phyloP scores from a whole-genome alignment of 106 monocot genomes.

The Dendrobium catenatum region DNA sequence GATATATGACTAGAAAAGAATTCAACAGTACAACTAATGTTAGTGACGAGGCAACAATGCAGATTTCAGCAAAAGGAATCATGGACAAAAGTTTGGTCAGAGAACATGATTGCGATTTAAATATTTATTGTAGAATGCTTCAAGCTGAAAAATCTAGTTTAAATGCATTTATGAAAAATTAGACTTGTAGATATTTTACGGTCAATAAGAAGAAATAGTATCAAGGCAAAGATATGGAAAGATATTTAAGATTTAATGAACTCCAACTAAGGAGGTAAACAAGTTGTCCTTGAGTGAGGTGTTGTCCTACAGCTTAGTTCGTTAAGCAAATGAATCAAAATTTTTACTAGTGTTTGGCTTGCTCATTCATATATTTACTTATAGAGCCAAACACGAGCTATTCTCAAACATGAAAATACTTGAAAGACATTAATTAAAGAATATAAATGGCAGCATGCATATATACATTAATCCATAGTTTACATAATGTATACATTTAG shows the following conservation, averaged over 20 bases:
- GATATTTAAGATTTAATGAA: neutral
- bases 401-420: neutral
- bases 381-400: neutral
- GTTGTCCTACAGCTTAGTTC: neutral
- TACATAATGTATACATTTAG: neutral
- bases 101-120: neutral
- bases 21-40: neutral
- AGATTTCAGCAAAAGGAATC: neutral
- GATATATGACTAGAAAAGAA: neutral
- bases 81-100: neutral
- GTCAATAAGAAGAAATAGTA: neutral
- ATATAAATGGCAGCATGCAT: neutral
- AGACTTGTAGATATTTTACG: neutral
- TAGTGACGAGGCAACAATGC: neutral
- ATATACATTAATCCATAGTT: neutral
- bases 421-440: neutral
- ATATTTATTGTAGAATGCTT: neutral
- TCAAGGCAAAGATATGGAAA: neutral
- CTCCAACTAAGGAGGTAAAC: neutral
- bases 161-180: neutral
- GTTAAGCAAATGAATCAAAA: neutral
- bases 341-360: neutral
- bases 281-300: neutral
- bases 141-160: neutral
- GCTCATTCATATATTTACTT: neutral